Evolutionary conservation across 805 yeast species (phyloP).

Genomic region (Zygotorulaspora chibaensis): DNA sequence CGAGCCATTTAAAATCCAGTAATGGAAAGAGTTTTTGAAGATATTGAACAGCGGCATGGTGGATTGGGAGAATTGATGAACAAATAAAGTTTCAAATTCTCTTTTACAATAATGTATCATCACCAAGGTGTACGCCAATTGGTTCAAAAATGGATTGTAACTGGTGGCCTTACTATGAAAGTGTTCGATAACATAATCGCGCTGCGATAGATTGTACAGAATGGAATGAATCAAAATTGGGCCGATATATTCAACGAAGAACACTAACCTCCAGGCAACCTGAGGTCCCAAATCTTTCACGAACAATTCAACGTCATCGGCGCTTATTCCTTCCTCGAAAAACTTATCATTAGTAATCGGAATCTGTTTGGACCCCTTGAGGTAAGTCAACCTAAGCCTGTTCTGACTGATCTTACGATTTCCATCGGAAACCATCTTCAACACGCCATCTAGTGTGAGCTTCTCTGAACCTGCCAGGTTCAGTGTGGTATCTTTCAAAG

Average conservation of each 20-base stretch:
- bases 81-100: constrained; percentile 78
- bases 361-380: constrained; percentile 33
- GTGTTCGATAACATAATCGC: constrained; percentile 11
- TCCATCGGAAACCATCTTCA: constrained; percentile 40
- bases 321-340: constrained; percentile 34
- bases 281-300: constrained; percentile 93
- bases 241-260: constrained; percentile 80
- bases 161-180: constrained; percentile 9
- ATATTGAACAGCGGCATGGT: constrained; percentile 91
- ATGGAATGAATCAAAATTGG: constrained; percentile 79
- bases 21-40: constrained; percentile 85
- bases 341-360: constrained; percentile 26
- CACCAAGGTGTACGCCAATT: constrained; percentile 42
- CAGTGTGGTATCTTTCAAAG: constrained; percentile 46
- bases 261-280: constrained; percentile 89
- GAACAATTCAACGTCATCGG: constrained; percentile 43
- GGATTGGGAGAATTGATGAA: constrained; percentile 79
- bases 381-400: constrained; percentile 54
- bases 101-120: constrained; percentile 80
- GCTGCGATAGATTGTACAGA: constrained; percentile 44
- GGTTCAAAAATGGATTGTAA: constrained; percentile 27
- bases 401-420: constrained; percentile 42
- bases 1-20: constrained; percentile 86
- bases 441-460: constrained; percentile 43
- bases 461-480: constrained; percentile 27